phyloP scores from a whole-genome alignment of 768 basidiomycete genomes.

The Lactarius quietus region DNA sequence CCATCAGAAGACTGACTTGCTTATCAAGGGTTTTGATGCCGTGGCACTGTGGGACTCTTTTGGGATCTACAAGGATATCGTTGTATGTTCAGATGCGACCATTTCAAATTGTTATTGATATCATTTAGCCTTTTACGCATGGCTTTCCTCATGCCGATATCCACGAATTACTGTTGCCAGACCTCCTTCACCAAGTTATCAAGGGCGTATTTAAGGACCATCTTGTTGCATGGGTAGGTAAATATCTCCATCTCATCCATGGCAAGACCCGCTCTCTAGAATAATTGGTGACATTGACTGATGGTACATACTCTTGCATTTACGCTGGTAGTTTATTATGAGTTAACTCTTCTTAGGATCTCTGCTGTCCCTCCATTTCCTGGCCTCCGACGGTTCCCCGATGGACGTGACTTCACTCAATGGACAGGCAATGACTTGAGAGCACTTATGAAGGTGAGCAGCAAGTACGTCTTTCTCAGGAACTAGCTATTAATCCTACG shows the following conservation, averaged over 20 bases:
- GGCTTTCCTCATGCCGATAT: conserved; percentile 27
- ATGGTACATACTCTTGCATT: conserved; percentile 19
- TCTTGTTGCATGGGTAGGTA: conserved; percentile 33
- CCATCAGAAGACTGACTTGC: conserved; percentile 1
- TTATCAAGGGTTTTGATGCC: conserved; percentile 23
- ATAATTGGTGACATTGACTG: conserved; percentile 35
- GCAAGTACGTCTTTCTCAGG: too few relatives aligned
- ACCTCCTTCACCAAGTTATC: conserved; percentile 35
- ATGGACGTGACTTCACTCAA: conserved; percentile 27
- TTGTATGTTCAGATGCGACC: conserved; percentile 32
- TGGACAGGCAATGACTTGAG: conserved; percentile 29
- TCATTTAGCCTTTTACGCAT: too few relatives aligned
- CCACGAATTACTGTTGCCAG: conserved; percentile 30
- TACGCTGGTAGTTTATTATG: too few relatives aligned
- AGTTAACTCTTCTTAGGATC: conserved; percentile 22
- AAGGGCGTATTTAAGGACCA: conserved; percentile 39
- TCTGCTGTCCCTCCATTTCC: conserved; percentile 24
- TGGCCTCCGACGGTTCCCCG: conserved; percentile 12
- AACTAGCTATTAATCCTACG: too few relatives aligned
- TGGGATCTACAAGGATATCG: conserved; percentile 30
- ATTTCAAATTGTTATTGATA: too few relatives aligned
- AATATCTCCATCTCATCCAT: conserved; percentile 28
- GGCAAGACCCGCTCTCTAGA: conserved; percentile 17
- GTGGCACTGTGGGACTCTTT: conserved; percentile 31
- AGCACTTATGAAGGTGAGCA: conserved; percentile 26